Base-by-base conservation (phyloP, 176 grass and related monocot species). In the Alopecurus myosuroides region DNA sequence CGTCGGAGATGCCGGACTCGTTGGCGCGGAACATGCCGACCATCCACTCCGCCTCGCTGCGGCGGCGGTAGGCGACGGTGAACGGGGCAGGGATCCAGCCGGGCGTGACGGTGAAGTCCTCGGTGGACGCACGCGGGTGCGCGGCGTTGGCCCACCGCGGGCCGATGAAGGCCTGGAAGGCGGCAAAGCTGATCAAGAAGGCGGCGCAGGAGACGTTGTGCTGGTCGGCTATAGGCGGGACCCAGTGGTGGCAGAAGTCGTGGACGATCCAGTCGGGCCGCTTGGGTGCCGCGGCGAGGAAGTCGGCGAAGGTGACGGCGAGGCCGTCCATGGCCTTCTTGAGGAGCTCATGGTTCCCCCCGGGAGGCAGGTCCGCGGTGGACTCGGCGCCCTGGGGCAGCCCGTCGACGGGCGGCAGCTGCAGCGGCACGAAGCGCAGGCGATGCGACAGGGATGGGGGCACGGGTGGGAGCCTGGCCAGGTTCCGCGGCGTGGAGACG, bases 401-500 rank as follows among this genome's bases (percentile, higher is more conserved):
- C 17, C 62, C 48, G 1, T 85, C 81, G 9, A 85, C 57, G 2
- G 8, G 6, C 3, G 89, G 81, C 39, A 91, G 50, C 3, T 35
- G 76, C 30, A 91, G 28, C 23, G 85, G 36, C 17, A 70, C 35
- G 56, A 91, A 71, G 6, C 69, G 53, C 23, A 88, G 19, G 68
- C 40, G 36, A 10, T 35, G 34, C 1, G 81, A 55, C 58, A 85
- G 58, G 3, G 34, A 1, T 20, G 70, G 6, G 9, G 61, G 86
- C 11, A 86, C 9, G 1, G 74, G 76, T 6, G 68, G 86, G 3
- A 94, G 82, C 69, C 91, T 51, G 33, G 49, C 19, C 53, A 90
- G 8, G 88, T 94, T 94, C 65, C 91, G 35, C 13, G 85, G 72
- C 46, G 92, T 90, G 74, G 85, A 88, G 44, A 94, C 23, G 66